Percentiles rank a stretch among this genome's conserved stretches.
phyloP scores from a whole-genome alignment of 495 filamentous ascomycete species.

The Sordaria brevicollis region DNA sequence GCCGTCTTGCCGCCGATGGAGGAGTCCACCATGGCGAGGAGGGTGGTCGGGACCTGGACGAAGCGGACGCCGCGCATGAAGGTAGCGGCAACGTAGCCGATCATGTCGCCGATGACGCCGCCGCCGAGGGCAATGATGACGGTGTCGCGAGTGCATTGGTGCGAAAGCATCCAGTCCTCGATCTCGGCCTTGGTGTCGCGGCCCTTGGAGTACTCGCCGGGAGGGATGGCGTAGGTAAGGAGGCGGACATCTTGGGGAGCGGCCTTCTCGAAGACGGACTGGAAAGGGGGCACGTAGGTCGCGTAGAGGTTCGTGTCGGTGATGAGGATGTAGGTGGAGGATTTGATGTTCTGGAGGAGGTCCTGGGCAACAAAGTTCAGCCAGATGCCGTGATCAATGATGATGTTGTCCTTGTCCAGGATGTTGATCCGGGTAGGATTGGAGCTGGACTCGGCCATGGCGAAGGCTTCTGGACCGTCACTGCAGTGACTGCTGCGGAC shows the following conservation, averaged over 20 bases:
- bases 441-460: constrained; percentile 5
- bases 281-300: constrained; percentile 69
- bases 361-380: constrained; percentile 71
- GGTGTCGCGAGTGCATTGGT: constrained; percentile 87
- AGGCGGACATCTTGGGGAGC: constrained; percentile 53
- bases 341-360: constrained; percentile 62
- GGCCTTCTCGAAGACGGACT: constrained; percentile 54
- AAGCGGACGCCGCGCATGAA: constrained; percentile 97
- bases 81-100: constrained; percentile 91
- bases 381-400: constrained; percentile 90
- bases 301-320: constrained; percentile 87
- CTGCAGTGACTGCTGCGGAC: not conserved
- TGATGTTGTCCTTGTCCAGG: constrained; percentile 61
- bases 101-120: constrained; percentile 95
- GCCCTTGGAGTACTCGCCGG: constrained; percentile 88
- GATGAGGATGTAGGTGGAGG: constrained; percentile 89
- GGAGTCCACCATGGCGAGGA: constrained; percentile 96
- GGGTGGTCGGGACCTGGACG: constrained; percentile 90
- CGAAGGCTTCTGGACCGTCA: not conserved
- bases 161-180: constrained; percentile 92
- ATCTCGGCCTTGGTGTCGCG: constrained; percentile 87
- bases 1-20: constrained; percentile 98
- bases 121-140: constrained; percentile 94
- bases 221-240: constrained; percentile 76
- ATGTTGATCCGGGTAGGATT: constrained; percentile 42